A percentile compares a stretch with the other conserved stretches of the same genome.
phyloP scores from a whole-genome alignment of 2,329 filamentous ascomycete genomes.

The Alternaria brassicicola region DNA sequence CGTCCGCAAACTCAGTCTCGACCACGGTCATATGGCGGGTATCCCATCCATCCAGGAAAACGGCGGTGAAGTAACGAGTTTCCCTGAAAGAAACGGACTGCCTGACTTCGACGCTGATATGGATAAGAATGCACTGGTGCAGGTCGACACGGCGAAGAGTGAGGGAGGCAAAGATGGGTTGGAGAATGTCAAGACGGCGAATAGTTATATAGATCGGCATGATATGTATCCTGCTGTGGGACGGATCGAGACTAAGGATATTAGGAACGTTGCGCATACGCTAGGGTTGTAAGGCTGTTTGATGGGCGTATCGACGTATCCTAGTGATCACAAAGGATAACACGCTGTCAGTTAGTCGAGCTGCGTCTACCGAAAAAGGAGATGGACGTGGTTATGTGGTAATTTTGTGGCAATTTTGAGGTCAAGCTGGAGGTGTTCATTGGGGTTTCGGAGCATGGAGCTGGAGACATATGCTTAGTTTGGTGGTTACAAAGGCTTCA shows the following conservation, averaged over 20 bases:
- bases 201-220: conserved; percentile 50
- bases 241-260: conserved; percentile 49
- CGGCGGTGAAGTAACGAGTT: conserved; percentile 10
- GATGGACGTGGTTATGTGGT: neutral
- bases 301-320: neutral
- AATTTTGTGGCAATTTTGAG: neutral
- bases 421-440: neutral
- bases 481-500: neutral
- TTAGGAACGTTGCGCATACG: conserved; percentile 39
- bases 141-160: conserved; percentile 36
- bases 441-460: neutral
- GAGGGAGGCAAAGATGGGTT: conserved; percentile 27
- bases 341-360: neutral
- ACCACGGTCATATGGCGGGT: conserved; percentile 4
- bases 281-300: neutral
- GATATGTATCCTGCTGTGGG: conserved; percentile 51
- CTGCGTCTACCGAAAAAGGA: neutral
- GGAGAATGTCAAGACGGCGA: conserved; percentile 39
- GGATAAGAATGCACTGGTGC: conserved; percentile 35
- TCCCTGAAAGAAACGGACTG: conserved; percentile 9
- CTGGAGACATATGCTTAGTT: neutral
- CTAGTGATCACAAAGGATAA: neutral
- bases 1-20: conserved; percentile 26
- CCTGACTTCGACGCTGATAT: neutral
- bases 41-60: conserved; percentile 19